Percentiles rank a stretch among this genome's conserved stretches.
Evolutionary conservation across 2,329 filamentous ascomycete species (phyloP).

Genomic region (Fusarium mexicanum): DNA sequence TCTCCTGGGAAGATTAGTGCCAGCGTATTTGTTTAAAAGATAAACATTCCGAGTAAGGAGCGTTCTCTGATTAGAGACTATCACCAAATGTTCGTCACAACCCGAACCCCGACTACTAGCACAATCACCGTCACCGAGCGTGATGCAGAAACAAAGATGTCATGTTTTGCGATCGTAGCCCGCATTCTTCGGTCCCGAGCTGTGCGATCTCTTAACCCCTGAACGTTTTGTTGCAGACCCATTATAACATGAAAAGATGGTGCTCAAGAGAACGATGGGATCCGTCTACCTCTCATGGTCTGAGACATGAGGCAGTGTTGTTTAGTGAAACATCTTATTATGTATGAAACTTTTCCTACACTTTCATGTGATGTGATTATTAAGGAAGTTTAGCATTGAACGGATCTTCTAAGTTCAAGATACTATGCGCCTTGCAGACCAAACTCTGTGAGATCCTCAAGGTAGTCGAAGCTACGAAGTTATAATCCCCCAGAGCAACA

Average conservation of each 20-base stretch:
- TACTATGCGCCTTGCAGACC: not conserved
- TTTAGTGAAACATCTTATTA: constrained; percentile 15
- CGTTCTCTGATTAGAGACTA: not conserved
- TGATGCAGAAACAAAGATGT: not conserved
- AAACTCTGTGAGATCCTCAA: not conserved
- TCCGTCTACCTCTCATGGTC: not conserved
- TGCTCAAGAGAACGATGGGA: constrained; percentile 1
- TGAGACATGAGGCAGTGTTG: constrained; percentile 19
- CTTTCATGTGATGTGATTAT: not conserved
- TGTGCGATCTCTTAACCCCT: not conserved
- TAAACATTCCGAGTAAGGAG: not conserved
- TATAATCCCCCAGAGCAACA: not conserved
- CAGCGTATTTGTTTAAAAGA: not conserved
- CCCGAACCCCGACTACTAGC: not conserved
- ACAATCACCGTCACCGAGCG: not conserved
- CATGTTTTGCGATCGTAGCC: not conserved
- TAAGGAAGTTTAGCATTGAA: not conserved
- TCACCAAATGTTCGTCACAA: not conserved
- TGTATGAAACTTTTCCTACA: not conserved
- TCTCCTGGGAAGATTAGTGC: not conserved
- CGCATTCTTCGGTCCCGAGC: constrained; percentile 6
- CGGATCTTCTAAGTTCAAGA: not conserved
- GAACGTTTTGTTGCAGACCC: not conserved
- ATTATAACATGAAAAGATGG: not conserved
- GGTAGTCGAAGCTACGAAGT: not conserved